phyloP scores from a whole-genome alignment of 371 early-diverging fungal species.

The Dinochytrium kinnereticum region DNA sequence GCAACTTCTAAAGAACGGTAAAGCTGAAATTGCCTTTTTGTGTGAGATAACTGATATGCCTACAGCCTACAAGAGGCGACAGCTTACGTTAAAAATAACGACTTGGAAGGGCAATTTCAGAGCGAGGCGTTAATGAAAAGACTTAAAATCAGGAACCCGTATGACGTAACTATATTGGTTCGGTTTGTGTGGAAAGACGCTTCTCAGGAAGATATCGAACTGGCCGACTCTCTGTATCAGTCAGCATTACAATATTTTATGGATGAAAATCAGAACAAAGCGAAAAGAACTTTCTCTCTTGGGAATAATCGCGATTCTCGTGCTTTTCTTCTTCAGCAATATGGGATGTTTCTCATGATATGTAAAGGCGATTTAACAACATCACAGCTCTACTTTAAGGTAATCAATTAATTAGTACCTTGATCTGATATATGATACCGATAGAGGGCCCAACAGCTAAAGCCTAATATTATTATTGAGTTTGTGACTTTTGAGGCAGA shows the following conservation, averaged over 20 bases:
- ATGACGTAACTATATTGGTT: neutral
- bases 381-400: slow-evolving; percentile 10
- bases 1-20: neutral
- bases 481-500: slow-evolving; percentile 6
- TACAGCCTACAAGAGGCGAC: neutral
- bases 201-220: neutral
- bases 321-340: neutral
- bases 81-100: neutral
- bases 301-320: neutral
- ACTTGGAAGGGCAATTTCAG: neutral
- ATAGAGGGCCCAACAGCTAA: neutral
- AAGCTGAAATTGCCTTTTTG: neutral
- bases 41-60: neutral
- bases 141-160: neutral
- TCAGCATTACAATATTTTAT: neutral
- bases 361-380: slow-evolving; percentile 8
- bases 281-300: neutral
- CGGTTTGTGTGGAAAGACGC: slow-evolving; percentile 4
- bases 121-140: neutral
- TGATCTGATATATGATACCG: too few relatives aligned
- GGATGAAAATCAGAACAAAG: neutral
- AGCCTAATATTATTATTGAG: neutral
- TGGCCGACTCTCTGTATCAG: neutral
- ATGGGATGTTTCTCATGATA: slow-evolving; percentile 1
- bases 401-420: neutral